Percentiles rank a stretch among this genome's conserved stretches.
phyloP scores from a whole-genome alignment of 2,329 filamentous ascomycete genomes.

The Curvularia sp. region DNA sequence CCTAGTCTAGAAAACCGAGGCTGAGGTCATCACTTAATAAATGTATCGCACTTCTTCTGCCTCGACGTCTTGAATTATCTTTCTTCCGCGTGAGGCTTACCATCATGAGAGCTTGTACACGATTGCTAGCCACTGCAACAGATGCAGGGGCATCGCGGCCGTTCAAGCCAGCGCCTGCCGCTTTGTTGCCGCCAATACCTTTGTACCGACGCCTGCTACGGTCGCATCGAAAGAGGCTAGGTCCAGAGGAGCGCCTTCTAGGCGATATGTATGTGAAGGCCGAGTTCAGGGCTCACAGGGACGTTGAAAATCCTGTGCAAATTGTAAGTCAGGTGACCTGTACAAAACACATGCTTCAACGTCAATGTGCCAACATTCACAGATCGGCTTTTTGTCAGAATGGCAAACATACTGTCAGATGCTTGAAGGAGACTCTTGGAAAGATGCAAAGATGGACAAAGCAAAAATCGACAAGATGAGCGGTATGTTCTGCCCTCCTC shows the following conservation, averaged over 20 bases:
- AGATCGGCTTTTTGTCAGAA: conserved; percentile 95
- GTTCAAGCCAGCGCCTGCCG: conserved; percentile 59
- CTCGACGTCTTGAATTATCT: conserved; percentile 2
- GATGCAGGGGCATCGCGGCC: conserved; percentile 46
- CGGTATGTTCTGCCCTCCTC: conserved; percentile 63
- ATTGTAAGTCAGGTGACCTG: conserved; percentile 68
- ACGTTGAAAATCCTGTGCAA: conserved; percentile 88
- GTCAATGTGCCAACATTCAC: conserved; percentile 13
- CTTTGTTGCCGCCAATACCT: conserved; percentile 84
- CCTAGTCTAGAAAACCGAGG: conserved; percentile 28
- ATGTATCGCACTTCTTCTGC: conserved; percentile 21
- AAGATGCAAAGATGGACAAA: conserved; percentile 81
- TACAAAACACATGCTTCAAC: neutral
- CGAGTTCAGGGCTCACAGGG: conserved; percentile 85
- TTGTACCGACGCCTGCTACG: conserved; percentile 88
- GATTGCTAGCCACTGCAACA: conserved; percentile 46
- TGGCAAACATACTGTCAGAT: conserved; percentile 97
- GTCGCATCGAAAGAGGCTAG: conserved; percentile 81
- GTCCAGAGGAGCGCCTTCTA: conserved; percentile 74
- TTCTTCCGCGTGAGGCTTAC: neutral
- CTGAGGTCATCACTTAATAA: conserved; percentile 35
- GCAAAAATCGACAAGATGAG: conserved; percentile 92
- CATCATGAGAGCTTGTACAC: conserved; percentile 41
- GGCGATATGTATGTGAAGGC: conserved; percentile 93
- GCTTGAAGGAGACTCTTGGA: conserved; percentile 86